Percentiles rank a stretch among this genome's conserved stretches.
Evolutionary conservation across 345 rosid genomes (phyloP).

Genomic region (Turritis glabra): DNA sequence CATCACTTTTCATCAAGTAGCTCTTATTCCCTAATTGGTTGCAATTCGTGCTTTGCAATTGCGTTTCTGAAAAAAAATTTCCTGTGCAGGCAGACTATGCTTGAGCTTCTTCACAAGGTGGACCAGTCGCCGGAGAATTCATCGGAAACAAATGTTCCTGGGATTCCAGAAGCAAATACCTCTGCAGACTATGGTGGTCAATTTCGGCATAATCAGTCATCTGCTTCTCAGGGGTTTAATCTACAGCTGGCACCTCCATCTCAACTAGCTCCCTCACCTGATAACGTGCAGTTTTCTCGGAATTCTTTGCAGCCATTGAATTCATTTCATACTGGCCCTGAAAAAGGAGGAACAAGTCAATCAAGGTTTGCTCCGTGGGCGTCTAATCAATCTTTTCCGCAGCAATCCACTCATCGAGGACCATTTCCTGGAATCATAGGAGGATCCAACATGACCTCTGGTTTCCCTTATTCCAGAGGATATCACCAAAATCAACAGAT

Average conservation of each 20-base stretch:
- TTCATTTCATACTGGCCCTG: constrained; percentile 41
- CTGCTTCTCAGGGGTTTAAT: constrained; percentile 74
- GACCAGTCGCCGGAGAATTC: constrained; percentile 59
- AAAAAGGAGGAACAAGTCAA: constrained; percentile 46
- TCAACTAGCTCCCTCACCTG: constrained; percentile 50
- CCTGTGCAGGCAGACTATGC: constrained; percentile 74
- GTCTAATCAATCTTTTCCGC: constrained; percentile 45
- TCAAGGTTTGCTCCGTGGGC: constrained; percentile 49
- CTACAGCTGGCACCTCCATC: constrained; percentile 86
- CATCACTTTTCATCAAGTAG: not conserved
- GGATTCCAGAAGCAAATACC: constrained; percentile 50
- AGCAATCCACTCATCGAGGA: constrained; percentile 48
- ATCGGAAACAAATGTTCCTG: constrained; percentile 46
- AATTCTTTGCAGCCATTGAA: constrained; percentile 40
- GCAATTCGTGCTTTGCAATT: constrained; percentile 10
- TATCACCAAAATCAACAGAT: constrained; percentile 46
- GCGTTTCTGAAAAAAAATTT: constrained; percentile 12
- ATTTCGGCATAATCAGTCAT: constrained; percentile 52
- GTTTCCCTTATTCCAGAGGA: constrained; percentile 53
- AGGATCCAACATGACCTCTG: constrained; percentile 44
- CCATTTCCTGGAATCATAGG: constrained; percentile 43
- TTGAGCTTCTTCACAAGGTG: constrained; percentile 91
- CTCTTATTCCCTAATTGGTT: not conserved
- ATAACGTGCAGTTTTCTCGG: constrained; percentile 43
- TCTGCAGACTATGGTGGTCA: constrained; percentile 63